Evolutionary conservation across 2,329 filamentous ascomycete species (phyloP), one percentile per base, ranked within the genome.

Genomic region (Aschersonia sp.): DNA sequence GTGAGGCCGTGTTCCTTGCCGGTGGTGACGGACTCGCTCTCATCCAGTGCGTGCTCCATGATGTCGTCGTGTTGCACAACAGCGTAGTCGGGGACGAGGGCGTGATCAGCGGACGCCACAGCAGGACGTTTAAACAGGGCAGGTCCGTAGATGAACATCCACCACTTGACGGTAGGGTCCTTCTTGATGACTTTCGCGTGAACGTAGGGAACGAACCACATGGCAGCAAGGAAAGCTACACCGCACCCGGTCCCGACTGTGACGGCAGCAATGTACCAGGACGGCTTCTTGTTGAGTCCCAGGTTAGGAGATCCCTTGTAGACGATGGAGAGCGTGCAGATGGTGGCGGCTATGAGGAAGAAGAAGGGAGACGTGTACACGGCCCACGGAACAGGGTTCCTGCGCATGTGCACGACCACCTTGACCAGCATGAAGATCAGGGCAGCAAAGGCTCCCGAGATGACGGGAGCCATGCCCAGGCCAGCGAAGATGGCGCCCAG

Each of bases 261-360:
- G 52, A 87, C 82, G 12, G 74, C 66, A 9, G 73, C 81, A 52
- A 88, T 77, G 59, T 77, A 87, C 73, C 75, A 81, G 5, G 65
- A 63, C 1, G 84, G 80, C 70, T 82, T 84, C 65, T 82, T 77
- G 67, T 67, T 71, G 29, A 86, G 68, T 31, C 74, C 73, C 31
- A 85, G 74, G 50, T 71, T 80, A 30, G 84, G 83, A 5, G 84
- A 86, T 38, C 84, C 84, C 73, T 89, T 88, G 75, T 87, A 88
- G 55, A 89, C 84, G 56, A 89, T 80, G 43, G 82, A 86, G 5
- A 89, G 72, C 0, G 84, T 84, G 67, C 83, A 86, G 56, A 89
- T 67, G 50, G 82, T 85, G 48, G 73, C 82, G 48, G 84, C 82
- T 50, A 89, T 76, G 48, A 88, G 77, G 74, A 89, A 89, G 69